Percentiles rank a stretch among this genome's conserved stretches.
Conservation (phyloP, 345 rosid genomes). For the Citrus medica region DNA sequence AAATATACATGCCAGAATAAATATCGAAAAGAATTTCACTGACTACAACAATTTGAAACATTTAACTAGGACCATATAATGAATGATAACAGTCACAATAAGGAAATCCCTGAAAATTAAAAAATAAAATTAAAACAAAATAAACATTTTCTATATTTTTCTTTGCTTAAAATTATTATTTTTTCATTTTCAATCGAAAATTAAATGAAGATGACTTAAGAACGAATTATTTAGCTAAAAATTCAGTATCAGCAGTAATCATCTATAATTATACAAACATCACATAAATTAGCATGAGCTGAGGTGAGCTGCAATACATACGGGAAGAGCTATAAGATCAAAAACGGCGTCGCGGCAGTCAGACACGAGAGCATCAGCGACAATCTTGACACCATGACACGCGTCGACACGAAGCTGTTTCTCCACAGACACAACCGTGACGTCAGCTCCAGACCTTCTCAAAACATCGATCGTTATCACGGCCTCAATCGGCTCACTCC, state of each 20-base stretch:
- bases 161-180: too few relatives aligned
- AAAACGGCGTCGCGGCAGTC: conserved; percentile 48
- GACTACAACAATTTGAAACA: too few relatives aligned
- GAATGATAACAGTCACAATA: too few relatives aligned
- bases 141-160: too few relatives aligned
- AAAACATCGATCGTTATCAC: conserved; percentile 78
- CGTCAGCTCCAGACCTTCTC: conserved; percentile 84
- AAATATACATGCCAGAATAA: too few relatives aligned
- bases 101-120: too few relatives aligned
- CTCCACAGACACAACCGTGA: conserved; percentile 82
- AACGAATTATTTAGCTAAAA: too few relatives aligned
- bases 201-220: too few relatives aligned
- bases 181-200: too few relatives aligned
- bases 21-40: too few relatives aligned
- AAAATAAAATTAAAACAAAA: too few relatives aligned
- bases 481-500: conserved; percentile 94
- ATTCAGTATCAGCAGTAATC: background rate
- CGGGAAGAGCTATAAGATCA: conserved; percentile 80
- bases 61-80: too few relatives aligned
- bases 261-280: background rate
- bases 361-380: conserved; percentile 68
- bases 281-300: background rate
- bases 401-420: conserved; percentile 66
- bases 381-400: conserved; percentile 66
- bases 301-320: conserved; percentile 6